phyloP scores from a whole-genome alignment of 805 yeast species.

The Saccharomyces eubayanus region DNA sequence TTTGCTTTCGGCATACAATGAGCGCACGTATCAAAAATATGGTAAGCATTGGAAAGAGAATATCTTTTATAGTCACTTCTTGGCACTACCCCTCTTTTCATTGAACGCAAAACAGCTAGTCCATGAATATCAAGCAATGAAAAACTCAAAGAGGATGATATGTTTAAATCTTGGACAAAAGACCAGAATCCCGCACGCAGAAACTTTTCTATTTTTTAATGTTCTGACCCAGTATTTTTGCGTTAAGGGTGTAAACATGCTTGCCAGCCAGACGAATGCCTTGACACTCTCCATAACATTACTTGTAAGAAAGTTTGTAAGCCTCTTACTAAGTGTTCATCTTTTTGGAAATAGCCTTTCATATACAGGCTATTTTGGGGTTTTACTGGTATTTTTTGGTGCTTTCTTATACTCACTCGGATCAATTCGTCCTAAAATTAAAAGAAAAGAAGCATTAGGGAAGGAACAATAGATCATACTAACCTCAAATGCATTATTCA shows the following conservation, averaged over 20 bases:
- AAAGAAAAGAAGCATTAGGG: not conserved
- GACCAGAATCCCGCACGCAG: conserved; percentile 6
- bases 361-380: conserved; percentile 38
- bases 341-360: conserved; percentile 42
- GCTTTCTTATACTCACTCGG: conserved; percentile 38
- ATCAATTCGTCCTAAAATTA: conserved; percentile 2
- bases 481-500: not conserved
- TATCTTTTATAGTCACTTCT: conserved; percentile 51
- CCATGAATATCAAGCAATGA: conserved; percentile 25
- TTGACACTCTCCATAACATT: conserved; percentile 55
- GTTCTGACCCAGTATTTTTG: conserved; percentile 52
- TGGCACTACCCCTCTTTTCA: conserved; percentile 47
- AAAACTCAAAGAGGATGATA: conserved; percentile 5
- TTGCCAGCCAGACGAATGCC: conserved; percentile 52
- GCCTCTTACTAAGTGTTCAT: conserved; percentile 47
- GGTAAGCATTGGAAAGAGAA: conserved; percentile 61
- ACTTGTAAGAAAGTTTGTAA: conserved; percentile 51
- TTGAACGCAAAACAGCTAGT: conserved; percentile 30
- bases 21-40: conserved; percentile 39
- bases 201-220: conserved; percentile 34
- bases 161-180: conserved; percentile 8
- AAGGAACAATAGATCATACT: not conserved
- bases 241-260: conserved; percentile 56
- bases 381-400: conserved; percentile 45
- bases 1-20: conserved; percentile 50